Base-by-base conservation (phyloP, 306 rosid genomes). In the Hippophae gyantsensis region DNA sequence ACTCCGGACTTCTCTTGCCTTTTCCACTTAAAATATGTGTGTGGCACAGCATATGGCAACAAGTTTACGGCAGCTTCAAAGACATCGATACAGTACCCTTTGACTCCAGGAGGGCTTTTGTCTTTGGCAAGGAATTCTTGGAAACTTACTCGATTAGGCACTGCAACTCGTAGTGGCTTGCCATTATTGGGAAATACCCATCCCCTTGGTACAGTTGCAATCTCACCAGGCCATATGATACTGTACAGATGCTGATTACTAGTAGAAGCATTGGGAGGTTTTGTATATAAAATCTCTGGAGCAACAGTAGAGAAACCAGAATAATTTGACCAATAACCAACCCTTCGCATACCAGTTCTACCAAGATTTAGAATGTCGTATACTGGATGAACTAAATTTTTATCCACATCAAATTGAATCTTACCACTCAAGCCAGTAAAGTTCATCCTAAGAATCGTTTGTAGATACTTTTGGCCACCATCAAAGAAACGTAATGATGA, bases 171-270 rank as follows among this genome's bases (percentile, higher is more conserved):
- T n/a, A 89, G 82, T 10, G 89, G 88, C 72, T 65, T 81, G 11
- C 97, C 97, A 62, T 86, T 89, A 79, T 86, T 79, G 40, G 97
- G 97, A 60, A 89, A 89, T 26, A 89, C 87, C 97, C 97, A 89
- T 60, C 95, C 97, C 50, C 75, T 73, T n/a, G 97, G 97, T 47
- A 0, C 54, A 13, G 13, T 6, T 27, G 72, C 56, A 25, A 52
- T 51, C 69, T 84, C 93, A n/a, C 95, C 95, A 0, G 97, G 97
- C 97, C 97, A 89, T 80, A 79, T 71, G 47, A 89, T 82, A 65
- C 66, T 66, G 41, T 72, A 62, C 44, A 86, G 82, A 46, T 60
- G 58, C 43, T 74, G 80, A 70, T 47, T 77, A 56, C 78, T 79
- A 49, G 57, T 44, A 41, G 78, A 74, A 27, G 43, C 48, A 68